phyloP scores from a whole-genome alignment of 2,329 filamentous ascomycete genomes.

The Bisporella sp. region DNA sequence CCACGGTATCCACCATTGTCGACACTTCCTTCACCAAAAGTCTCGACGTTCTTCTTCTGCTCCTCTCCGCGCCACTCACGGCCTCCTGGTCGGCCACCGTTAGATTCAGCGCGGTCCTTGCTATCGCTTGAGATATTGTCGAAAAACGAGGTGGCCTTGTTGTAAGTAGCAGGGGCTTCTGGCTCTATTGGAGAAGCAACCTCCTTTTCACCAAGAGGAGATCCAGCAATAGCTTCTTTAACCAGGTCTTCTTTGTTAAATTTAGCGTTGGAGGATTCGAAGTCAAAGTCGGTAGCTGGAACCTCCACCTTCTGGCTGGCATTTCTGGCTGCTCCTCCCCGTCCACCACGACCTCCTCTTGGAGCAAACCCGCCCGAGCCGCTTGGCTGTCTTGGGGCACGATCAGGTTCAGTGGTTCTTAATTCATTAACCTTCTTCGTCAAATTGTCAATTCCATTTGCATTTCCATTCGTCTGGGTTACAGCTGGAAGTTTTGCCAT shows the following conservation, averaged over 20 bases:
- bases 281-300: slow-evolving; percentile 87
- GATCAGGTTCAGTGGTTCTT: slow-evolving; percentile 54
- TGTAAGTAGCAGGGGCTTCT: slow-evolving; percentile 56
- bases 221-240: slow-evolving; percentile 83
- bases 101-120: slow-evolving; percentile 76
- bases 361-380: slow-evolving; percentile 31
- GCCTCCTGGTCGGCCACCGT: slow-evolving; percentile 61
- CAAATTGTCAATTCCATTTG: slow-evolving; percentile 58
- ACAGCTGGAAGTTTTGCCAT: slow-evolving; percentile 60
- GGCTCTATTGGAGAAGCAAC: slow-evolving; percentile 36
- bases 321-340: slow-evolving; percentile 27
- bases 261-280: slow-evolving; percentile 77
- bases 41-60: slow-evolving; percentile 93
- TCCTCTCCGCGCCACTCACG: slow-evolving; percentile 89
- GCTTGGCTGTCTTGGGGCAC: slow-evolving; percentile 40
- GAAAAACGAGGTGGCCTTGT: slow-evolving; percentile 88
- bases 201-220: slow-evolving; percentile 50
- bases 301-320: slow-evolving; percentile 71
- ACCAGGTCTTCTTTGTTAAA: slow-evolving; percentile 81
- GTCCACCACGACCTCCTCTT: slow-evolving; percentile 37
- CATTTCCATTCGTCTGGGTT: slow-evolving; percentile 28
- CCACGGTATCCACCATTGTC: slow-evolving; percentile 65
- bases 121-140: slow-evolving; percentile 96
- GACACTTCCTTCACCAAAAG: slow-evolving; percentile 93
- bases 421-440: slow-evolving; percentile 72